Conservation (phyloP, 305 asterid species). For the Rubia peregrina region DNA sequence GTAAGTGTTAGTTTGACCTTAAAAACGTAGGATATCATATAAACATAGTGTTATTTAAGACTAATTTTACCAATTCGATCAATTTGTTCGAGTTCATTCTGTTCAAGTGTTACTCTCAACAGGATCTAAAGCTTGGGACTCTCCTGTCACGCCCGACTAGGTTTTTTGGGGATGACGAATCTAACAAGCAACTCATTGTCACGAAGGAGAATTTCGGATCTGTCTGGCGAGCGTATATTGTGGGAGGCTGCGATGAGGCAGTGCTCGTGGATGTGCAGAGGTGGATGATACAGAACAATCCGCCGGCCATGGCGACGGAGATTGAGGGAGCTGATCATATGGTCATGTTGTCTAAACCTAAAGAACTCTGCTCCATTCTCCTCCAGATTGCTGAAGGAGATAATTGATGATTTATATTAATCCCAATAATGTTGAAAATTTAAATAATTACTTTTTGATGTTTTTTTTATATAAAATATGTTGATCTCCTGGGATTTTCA, state of each 20-base stretch:
- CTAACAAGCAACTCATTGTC: neutral
- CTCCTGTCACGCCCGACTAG: neutral
- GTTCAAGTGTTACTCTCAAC: neutral
- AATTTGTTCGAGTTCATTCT: neutral
- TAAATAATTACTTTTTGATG: no score
- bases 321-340: constrained; percentile 15
- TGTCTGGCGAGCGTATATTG: constrained; percentile 1
- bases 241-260: neutral
- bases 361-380: constrained; percentile 2
- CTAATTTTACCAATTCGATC: no score
- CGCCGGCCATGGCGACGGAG: neutral
- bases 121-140: constrained; percentile 1
- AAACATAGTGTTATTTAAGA: no score
- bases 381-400: neutral
- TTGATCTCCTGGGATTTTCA: no score
- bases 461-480: no score
- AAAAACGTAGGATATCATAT: no score
- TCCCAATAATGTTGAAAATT: neutral
- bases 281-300: constrained; percentile 6
- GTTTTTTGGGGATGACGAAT: neutral
- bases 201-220: constrained; percentile 7
- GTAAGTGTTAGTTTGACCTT: no score
- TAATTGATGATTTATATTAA: neutral
- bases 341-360: constrained; percentile 9
- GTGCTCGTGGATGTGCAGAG: neutral